These are phyloP conservation scores for Colletotrichum sp. DNA, from an alignment of 2,329 filamentous ascomycete species.

Conservation along the genomic window DNA sequence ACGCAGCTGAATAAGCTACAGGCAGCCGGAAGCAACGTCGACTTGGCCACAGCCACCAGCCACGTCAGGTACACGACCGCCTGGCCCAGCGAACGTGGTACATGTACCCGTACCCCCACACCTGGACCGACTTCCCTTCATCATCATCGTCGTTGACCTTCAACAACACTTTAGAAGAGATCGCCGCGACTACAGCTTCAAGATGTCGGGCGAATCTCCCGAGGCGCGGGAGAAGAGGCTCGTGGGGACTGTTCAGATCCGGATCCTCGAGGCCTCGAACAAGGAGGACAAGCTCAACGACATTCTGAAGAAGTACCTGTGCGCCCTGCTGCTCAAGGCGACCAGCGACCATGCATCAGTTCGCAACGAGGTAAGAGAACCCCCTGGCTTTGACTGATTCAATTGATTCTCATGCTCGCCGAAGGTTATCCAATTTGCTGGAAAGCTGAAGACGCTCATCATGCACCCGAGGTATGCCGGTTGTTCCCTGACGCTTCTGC, in stretches of 20 bases:
- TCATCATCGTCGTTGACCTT: not conserved
- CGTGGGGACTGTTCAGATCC: conserved; percentile 84
- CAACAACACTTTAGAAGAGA: not conserved
- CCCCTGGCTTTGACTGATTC: too few species aligned
- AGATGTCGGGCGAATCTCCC: conserved; percentile 20
- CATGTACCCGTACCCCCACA: conserved; percentile 7
- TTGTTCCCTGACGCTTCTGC: not conserved
- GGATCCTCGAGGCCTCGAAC: conserved; percentile 79
- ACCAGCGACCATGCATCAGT: conserved; percentile 81
- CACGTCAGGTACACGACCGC: conserved; percentile 1
- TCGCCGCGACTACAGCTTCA: not conserved
- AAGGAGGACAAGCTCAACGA: conserved; percentile 83
- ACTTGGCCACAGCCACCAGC: not conserved
- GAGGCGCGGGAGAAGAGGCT: conserved; percentile 59
- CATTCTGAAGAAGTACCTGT: conserved; percentile 78
- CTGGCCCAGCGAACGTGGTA: not conserved
- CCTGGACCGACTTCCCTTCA: not conserved
- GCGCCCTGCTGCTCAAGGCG: conserved; percentile 85
- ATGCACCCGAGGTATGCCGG: conserved; percentile 6
- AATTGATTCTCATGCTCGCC: not conserved
- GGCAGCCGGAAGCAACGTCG: conserved; percentile 20
- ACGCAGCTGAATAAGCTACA: conserved; percentile 16
- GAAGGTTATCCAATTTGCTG: conserved; percentile 22
- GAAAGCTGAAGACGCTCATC: conserved; percentile 4
- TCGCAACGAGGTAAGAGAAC: conserved; percentile 43